Conservation (phyloP, 352 stramenopile genomes). For the Hyaloperonospora arabidopsidis region DNA sequence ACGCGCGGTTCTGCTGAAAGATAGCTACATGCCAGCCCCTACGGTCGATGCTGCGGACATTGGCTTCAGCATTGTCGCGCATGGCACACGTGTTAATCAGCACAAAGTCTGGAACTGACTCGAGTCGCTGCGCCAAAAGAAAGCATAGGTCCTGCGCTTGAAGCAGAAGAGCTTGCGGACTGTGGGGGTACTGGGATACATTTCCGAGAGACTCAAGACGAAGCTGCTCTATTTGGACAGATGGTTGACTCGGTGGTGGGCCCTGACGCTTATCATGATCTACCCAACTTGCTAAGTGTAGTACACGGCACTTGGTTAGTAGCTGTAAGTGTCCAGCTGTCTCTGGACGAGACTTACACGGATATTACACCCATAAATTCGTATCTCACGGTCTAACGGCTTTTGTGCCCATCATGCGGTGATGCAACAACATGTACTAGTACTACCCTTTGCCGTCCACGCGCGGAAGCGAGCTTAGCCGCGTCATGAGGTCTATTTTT, state of each 20-base stretch:
- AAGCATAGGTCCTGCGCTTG: slow-evolving; percentile 55
- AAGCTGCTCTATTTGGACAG: slow-evolving; percentile 91
- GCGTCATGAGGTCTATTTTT: slow-evolving; percentile 90
- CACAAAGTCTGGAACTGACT: slow-evolving; percentile 88
- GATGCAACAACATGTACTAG: slow-evolving; percentile 99
- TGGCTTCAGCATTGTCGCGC: slow-evolving; percentile 17
- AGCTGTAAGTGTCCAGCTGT: slow-evolving; percentile 94
- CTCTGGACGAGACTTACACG: slow-evolving; percentile 94
- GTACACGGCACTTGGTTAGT: slow-evolving; percentile 60
- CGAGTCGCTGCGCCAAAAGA: slow-evolving; percentile 65
- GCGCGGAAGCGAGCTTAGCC: slow-evolving; percentile 91
- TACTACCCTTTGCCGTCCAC: slow-evolving; percentile 99
- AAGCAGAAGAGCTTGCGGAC: slow-evolving; percentile 61
- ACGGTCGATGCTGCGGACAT: slow-evolving; percentile 73
- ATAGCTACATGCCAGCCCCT: slow-evolving; percentile 49
- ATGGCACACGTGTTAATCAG: slow-evolving; percentile 98
- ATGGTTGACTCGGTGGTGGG: slow-evolving; percentile 97
- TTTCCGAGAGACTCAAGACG: slow-evolving; percentile 94
- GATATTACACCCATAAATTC: too few species aligned
- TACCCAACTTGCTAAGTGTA: slow-evolving; percentile 89
- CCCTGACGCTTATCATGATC: slow-evolving; percentile 96
- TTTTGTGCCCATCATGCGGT: slow-evolving; percentile 98
- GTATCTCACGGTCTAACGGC: too few species aligned
- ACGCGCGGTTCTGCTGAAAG: slow-evolving; percentile 47
- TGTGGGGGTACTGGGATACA: slow-evolving; percentile 48